Evolutionary conservation across 2,329 filamentous ascomycete species (phyloP).

Genomic region (Leptographium lundbergii): DNA sequence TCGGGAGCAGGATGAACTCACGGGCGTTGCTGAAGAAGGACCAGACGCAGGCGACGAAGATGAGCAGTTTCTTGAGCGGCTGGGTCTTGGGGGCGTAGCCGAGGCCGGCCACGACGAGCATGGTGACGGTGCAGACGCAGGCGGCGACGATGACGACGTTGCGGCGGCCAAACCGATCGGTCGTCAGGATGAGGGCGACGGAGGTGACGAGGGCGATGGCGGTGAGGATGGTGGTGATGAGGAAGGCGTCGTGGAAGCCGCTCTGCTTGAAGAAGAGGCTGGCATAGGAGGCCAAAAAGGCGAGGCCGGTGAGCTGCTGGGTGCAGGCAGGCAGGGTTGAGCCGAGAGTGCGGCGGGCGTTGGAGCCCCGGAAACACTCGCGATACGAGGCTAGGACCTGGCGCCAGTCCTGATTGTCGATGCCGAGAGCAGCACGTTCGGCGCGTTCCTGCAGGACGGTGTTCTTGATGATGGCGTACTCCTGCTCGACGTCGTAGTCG

Average conservation of each 20-base stretch:
- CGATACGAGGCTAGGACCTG: slow-evolving; percentile 9
- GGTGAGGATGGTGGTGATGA: slow-evolving; percentile 12
- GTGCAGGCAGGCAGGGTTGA: slow-evolving; percentile 8
- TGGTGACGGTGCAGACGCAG: slow-evolving; percentile 5
- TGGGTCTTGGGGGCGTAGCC: slow-evolving; percentile 6
- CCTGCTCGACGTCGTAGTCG: slow-evolving; percentile 11
- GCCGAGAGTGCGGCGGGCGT: slow-evolving; percentile 9
- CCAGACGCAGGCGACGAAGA: slow-evolving; percentile 13
- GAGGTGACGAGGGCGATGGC: slow-evolving; percentile 10
- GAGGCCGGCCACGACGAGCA: slow-evolving; percentile 10
- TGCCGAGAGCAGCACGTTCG: not conserved
- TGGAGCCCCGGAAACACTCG: slow-evolving; percentile 11
- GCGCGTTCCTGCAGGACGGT: slow-evolving; percentile 11
- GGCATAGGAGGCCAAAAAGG: slow-evolving; percentile 14
- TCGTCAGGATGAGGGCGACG: slow-evolving; percentile 5
- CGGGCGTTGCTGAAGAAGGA: slow-evolving; percentile 6
- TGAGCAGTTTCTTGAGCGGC: slow-evolving; percentile 5
- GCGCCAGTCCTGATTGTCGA: not conserved
- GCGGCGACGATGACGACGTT: slow-evolving; percentile 6
- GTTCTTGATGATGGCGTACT: slow-evolving; percentile 13
- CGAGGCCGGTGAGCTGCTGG: slow-evolving; percentile 14
- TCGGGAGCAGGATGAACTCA: slow-evolving; percentile 2
- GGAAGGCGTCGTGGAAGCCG: slow-evolving; percentile 14
- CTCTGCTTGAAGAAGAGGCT: slow-evolving; percentile 14
- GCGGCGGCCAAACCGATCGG: slow-evolving; percentile 11